Base-by-base conservation (phyloP, 75 land plant genomes). In the Chamaecyparis obtusa region DNA sequence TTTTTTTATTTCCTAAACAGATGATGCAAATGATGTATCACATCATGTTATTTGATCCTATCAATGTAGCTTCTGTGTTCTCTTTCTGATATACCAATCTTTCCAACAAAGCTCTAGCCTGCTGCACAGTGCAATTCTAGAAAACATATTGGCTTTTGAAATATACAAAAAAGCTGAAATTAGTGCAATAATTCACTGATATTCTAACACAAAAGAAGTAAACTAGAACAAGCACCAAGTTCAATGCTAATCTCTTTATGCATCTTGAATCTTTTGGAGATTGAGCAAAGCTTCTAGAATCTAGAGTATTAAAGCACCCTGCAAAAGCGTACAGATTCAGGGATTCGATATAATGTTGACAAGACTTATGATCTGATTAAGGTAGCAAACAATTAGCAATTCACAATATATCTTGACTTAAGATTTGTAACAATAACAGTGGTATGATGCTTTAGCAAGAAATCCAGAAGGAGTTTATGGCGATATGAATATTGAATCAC, bases 41-140 rank as follows among this genome's bases (percentile, higher is more conserved):
- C 93, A 85, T 94, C 91, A 43, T 90, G 92, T 35, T 93, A 92
- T 86, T 97, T 94, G 79, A 97, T 97, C 9, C 98, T 57, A 91
- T 92, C 69, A 97, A 89, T 43, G 99, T 98, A 86, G 94, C 95
- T 88, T 97, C 98, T 24, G 95, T 83, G 88, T 97, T 97, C 51
- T 98, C 99, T 86, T 93, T 93, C 27, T 94, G 95, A 84, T 96
- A 96, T 89, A 96, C 98, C 60, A 97, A 89, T 84, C 93, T 93
- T 33, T 98, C 98, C 86, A 97, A 94, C 81, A 97, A 93, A 16
- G 98, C 94, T 84, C 96, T 91, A 51, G 98, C 96, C 92, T 96
- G 96, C 98, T 97, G 91, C 64, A 84, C 9, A 79, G 44, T 39
- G 7, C 21, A 44, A 43, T 44, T 81, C 83, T 8, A 80, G 49